Conservation (phyloP, 2,329 filamentous ascomycete genomes). For the Diaporthe velutina region DNA sequence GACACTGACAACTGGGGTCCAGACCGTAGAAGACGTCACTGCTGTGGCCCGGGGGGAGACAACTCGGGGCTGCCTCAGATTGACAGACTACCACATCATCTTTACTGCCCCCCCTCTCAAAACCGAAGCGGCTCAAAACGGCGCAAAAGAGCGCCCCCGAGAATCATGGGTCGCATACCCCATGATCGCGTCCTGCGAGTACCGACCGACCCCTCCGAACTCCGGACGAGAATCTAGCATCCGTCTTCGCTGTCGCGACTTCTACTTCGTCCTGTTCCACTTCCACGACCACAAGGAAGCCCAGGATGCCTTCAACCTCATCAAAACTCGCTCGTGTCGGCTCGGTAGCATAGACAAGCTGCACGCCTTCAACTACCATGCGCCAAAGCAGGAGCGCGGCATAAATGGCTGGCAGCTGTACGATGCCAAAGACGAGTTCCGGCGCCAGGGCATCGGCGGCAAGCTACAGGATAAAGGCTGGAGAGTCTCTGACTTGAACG, state of each 20-base stretch:
- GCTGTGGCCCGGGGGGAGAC: slow-evolving; percentile 71
- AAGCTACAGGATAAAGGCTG: slow-evolving; percentile 85
- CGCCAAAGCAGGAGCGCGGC: slow-evolving; percentile 76
- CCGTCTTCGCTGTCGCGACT: slow-evolving; percentile 90
- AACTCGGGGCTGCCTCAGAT: slow-evolving; percentile 68
- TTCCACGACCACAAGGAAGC: slow-evolving; percentile 81
- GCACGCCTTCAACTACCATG: slow-evolving; percentile 89
- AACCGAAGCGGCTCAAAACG: slow-evolving; percentile 36
- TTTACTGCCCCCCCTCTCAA: slow-evolving; percentile 59
- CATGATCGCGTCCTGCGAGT: slow-evolving; percentile 85
- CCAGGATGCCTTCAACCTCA: slow-evolving; percentile 88
- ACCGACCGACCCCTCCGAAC: slow-evolving; percentile 78
- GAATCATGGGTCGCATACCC: slow-evolving; percentile 97
- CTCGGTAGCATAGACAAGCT: slow-evolving; percentile 88
- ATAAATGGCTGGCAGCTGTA: slow-evolving; percentile 88
- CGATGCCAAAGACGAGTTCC: slow-evolving; percentile 87
- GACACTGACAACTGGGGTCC: slow-evolving; percentile 29
- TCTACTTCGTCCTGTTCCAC: slow-evolving; percentile 92
- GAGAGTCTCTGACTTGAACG: slow-evolving; percentile 91
- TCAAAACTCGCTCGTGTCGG: slow-evolving; percentile 84
- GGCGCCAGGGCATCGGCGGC: slow-evolving; percentile 86
- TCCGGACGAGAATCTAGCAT: slow-evolving; percentile 84
- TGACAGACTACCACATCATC: slow-evolving; percentile 73
- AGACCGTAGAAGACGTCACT: slow-evolving; percentile 70
- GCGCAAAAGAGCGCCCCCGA: slow-evolving; percentile 51